phyloP scores from a whole-genome alignment of 2,329 filamentous ascomycete species.

The Penicillium sp. region DNA sequence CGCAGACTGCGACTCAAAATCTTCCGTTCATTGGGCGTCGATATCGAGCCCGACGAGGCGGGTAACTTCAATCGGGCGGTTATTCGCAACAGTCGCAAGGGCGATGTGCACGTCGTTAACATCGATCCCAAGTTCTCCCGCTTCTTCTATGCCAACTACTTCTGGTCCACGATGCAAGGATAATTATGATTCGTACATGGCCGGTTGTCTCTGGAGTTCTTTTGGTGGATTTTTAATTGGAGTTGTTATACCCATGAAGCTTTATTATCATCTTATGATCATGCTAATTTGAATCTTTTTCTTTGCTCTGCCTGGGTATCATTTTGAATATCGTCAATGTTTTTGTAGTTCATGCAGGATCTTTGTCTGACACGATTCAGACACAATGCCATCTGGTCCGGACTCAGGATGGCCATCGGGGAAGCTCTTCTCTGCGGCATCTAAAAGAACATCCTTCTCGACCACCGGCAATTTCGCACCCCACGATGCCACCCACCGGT shows the following conservation, averaged over 20 bases:
- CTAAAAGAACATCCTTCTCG: constrained; percentile 27
- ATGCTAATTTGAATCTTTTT: background rate
- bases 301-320: background rate
- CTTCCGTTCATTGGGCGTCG: constrained; percentile 86
- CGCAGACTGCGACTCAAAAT: constrained; percentile 76
- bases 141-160: constrained; percentile 93
- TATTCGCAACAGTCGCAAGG: constrained; percentile 79
- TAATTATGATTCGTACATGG: constrained; percentile 17
- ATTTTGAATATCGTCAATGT: background rate
- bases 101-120: constrained; percentile 91
- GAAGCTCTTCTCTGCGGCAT: constrained; percentile 27
- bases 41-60: constrained; percentile 75
- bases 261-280: constrained; percentile 12
- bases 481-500: constrained; percentile 32
- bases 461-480: constrained; percentile 12
- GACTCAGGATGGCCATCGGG: constrained; percentile 20
- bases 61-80: constrained; percentile 85
- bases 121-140: constrained; percentile 88
- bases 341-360: constrained; percentile 19
- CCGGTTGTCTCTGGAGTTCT: constrained; percentile 20
- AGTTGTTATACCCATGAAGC: constrained; percentile 23
- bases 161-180: constrained; percentile 79
- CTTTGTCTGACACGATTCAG: constrained; percentile 20
- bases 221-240: constrained; percentile 11
- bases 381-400: constrained; percentile 13